phyloP scores from a whole-genome alignment of 2,329 filamentous ascomycete species.

The Fusarium coffeatum region DNA sequence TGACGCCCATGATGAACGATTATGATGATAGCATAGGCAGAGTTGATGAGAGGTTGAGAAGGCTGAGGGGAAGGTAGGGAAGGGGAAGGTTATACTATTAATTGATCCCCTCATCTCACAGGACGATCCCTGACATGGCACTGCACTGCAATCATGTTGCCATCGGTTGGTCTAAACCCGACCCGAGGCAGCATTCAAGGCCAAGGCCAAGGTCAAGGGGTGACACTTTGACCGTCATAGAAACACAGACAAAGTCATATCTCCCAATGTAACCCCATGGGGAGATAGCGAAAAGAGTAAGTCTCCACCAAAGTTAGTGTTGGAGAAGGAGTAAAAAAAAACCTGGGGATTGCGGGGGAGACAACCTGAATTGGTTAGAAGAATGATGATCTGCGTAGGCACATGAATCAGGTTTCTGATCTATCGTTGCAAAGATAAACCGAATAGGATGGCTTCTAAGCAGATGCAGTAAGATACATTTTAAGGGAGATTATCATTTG shows the following conservation, averaged over 20 bases:
- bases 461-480: not conserved
- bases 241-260: not conserved
- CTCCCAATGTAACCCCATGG: conserved; percentile 18
- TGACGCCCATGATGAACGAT: conserved; percentile 54
- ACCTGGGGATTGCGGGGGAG: conserved; percentile 39
- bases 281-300: not conserved
- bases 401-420: conserved; percentile 25
- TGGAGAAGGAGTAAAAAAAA: conserved; percentile 33
- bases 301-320: conserved; percentile 1
- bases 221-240: conserved; percentile 21
- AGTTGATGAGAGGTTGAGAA: not conserved
- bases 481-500: not conserved
- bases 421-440: conserved; percentile 37
- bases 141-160: not conserved
- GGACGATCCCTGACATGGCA: not conserved
- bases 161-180: conserved; percentile 32
- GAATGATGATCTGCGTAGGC: conserved; percentile 14
- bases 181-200: conserved; percentile 23
- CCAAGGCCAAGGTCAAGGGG: not conserved
- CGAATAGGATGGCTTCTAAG: conserved; percentile 25
- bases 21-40: not conserved
- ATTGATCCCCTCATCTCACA: conserved; percentile 8
- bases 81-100: conserved; percentile 4
- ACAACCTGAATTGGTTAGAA: conserved; percentile 4
- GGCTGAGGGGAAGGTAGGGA: not conserved